Conservation (phyloP, 371 early-diverging fungal species). For the Mortierella polycephala region DNA sequence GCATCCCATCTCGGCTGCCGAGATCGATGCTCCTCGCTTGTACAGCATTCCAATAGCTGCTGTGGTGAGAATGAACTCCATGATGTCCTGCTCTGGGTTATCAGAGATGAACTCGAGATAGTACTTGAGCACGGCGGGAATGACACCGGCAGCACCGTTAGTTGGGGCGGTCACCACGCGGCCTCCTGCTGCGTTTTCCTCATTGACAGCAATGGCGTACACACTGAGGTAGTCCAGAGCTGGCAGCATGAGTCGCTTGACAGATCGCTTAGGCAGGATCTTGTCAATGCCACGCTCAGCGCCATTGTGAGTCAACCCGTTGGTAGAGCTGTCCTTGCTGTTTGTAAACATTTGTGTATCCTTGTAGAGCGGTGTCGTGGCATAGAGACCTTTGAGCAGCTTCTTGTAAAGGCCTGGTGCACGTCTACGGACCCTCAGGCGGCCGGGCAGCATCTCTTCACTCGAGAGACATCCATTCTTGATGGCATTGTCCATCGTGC, state of each 20-base stretch:
- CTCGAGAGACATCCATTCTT: constrained; percentile 73
- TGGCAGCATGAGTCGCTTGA: constrained; percentile 63
- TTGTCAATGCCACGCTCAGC: constrained; percentile 48
- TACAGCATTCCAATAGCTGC: constrained; percentile 96
- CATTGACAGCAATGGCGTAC: constrained; percentile 97
- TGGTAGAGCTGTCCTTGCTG: constrained; percentile 9
- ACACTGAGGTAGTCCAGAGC: constrained; percentile 95
- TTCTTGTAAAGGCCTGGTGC: constrained; percentile 91
- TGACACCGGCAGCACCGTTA: constrained; percentile 94
- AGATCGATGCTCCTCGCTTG: constrained; percentile 94
- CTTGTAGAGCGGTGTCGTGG: constrained; percentile 61
- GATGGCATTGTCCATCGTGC: constrained; percentile 94
- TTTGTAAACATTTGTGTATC: constrained; percentile 19
- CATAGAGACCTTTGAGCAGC: constrained; percentile 81
- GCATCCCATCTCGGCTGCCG: constrained; percentile 97
- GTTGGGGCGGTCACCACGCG: constrained; percentile 95
- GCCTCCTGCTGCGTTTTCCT: constrained; percentile 96
- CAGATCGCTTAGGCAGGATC: constrained; percentile 56
- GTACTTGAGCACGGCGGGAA: constrained; percentile 95
- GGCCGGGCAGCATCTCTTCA: constrained; percentile 80
- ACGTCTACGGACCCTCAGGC: constrained; percentile 85
- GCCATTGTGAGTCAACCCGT: constrained; percentile 35
- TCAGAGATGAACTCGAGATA: constrained; percentile 94
- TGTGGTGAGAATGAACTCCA: constrained; percentile 92
- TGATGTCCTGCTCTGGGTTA: constrained; percentile 86